These are phyloP conservation scores for Colletotrichum sp. DNA, from an alignment of 2,329 filamentous ascomycete genomes.

Conservation along the genomic window DNA sequence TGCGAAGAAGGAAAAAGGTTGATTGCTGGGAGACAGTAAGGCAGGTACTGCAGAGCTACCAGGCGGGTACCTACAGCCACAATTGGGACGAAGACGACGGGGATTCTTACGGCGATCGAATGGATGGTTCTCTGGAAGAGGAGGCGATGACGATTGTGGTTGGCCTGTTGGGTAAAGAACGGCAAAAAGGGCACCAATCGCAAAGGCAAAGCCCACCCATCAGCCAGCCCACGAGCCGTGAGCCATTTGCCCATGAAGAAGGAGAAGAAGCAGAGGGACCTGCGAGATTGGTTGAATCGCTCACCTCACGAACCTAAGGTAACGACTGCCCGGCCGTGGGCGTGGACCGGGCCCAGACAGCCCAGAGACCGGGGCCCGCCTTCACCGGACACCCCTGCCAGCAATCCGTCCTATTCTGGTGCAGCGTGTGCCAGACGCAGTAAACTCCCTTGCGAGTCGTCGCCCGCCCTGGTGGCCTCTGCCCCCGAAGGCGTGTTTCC, in stretches of 20 bases:
- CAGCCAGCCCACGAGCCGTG: background rate
- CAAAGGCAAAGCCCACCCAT: background rate
- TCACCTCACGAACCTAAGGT: background rate
- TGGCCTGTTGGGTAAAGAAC: background rate
- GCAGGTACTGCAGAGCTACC: slow-evolving; percentile 3
- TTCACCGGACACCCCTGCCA: slow-evolving; percentile 14
- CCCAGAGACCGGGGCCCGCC: background rate
- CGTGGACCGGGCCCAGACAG: background rate
- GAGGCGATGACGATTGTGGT: background rate
- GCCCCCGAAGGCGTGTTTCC: background rate
- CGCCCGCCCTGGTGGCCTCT: background rate
- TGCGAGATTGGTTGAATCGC: background rate
- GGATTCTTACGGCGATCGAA: background rate
- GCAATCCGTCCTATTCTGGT: background rate
- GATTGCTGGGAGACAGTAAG: background rate
- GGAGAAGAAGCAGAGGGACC: background rate
- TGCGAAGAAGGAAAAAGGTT: background rate
- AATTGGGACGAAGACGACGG: background rate
- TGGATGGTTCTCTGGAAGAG: background rate
- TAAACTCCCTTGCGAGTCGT: background rate
- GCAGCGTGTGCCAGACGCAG: background rate
- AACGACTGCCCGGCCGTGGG: background rate
- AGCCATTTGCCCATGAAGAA: background rate
- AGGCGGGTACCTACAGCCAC: background rate
- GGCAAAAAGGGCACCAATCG: slow-evolving; percentile 15